A percentile compares a stretch with the other conserved stretches of the same genome.
These are phyloP conservation scores for Allium sativum DNA, from an alignment of 106 monocot genomes.

Conservation along the genomic window DNA sequence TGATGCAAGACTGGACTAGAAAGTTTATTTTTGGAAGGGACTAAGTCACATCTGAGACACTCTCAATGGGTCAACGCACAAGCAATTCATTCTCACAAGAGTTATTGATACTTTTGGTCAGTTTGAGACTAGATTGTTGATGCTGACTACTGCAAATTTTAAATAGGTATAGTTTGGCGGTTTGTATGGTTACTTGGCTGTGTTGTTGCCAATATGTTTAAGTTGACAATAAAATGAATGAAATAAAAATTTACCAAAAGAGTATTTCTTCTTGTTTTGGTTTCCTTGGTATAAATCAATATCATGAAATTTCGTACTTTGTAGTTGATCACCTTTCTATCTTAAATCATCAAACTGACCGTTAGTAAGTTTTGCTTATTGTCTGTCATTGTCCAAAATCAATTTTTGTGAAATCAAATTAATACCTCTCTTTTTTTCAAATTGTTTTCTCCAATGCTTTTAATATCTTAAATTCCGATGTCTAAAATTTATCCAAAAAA, in stretches of 20 bases:
- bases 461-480: too few relatives aligned
- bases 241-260: not conserved
- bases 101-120: slow-evolving; percentile 1
- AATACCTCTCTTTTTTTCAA: too few relatives aligned
- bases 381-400: too few relatives aligned
- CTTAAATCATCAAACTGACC: too few relatives aligned
- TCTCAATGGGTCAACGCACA: not conserved
- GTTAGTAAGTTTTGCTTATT: too few relatives aligned
- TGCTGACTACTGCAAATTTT: not conserved
- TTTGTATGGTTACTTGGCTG: not conserved
- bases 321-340: too few relatives aligned
- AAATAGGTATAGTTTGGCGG: not conserved
- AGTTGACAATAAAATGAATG: too few relatives aligned
- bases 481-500: too few relatives aligned
- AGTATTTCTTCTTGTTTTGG: too few relatives aligned
- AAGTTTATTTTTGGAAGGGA: slow-evolving; percentile 47
- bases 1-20: slow-evolving; percentile 47
- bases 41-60: slow-evolving; percentile 35
- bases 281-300: not conserved
- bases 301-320: not conserved
- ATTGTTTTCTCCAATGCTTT: too few relatives aligned
- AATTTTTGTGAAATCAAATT: too few relatives aligned
- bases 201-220: not conserved
- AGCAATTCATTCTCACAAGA: not conserved
- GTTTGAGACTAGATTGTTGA: not conserved